phyloP scores from a whole-genome alignment of 1,284 basidiomycete species.

The Apiotrichum siamense region DNA sequence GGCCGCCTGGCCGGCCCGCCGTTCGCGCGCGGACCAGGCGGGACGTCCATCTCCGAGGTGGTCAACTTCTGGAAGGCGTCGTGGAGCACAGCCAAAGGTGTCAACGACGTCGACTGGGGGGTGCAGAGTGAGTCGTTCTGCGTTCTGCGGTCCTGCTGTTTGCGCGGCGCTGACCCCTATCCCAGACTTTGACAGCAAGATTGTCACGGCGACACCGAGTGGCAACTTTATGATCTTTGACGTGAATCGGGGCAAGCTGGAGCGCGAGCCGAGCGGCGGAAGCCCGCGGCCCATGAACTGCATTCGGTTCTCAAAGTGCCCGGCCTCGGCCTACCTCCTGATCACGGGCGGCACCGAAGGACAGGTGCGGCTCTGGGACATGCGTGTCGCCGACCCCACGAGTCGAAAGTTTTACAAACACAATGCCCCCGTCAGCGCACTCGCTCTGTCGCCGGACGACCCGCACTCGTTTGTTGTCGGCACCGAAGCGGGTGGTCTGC shows the following conservation, averaged over 20 bases:
- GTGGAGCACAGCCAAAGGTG: conserved; percentile 39
- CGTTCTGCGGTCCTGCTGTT: background rate
- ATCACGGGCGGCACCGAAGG: conserved; percentile 79
- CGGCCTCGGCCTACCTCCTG: conserved; percentile 60
- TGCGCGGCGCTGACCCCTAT: background rate
- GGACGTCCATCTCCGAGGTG: conserved; percentile 36
- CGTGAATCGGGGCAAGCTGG: conserved; percentile 66
- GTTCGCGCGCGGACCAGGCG: conserved; percentile 35
- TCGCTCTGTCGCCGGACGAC: conserved; percentile 65
- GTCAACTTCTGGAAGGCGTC: conserved; percentile 44
- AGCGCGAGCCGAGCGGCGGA: conserved; percentile 61
- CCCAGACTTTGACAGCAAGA: conserved; percentile 68
- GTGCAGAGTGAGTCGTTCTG: conserved; percentile 56
- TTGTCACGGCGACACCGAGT: conserved; percentile 72
- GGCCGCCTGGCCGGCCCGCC: conserved; percentile 3
- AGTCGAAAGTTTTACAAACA: conserved; percentile 64
- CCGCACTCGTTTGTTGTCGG: conserved; percentile 68
- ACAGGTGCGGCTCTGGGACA: conserved; percentile 73
- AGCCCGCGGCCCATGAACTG: conserved; percentile 71
- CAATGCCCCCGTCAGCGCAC: conserved; percentile 62
- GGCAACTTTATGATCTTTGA: conserved; percentile 84
- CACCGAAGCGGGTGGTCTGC: conserved; percentile 63
- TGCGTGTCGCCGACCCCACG: conserved; percentile 63
- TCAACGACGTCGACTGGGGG: conserved; percentile 69
- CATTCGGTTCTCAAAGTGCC: conserved; percentile 55